Evolutionary conservation across 352 stramenopile species (phyloP).

Genomic region (Phytophthora aleatoria): DNA sequence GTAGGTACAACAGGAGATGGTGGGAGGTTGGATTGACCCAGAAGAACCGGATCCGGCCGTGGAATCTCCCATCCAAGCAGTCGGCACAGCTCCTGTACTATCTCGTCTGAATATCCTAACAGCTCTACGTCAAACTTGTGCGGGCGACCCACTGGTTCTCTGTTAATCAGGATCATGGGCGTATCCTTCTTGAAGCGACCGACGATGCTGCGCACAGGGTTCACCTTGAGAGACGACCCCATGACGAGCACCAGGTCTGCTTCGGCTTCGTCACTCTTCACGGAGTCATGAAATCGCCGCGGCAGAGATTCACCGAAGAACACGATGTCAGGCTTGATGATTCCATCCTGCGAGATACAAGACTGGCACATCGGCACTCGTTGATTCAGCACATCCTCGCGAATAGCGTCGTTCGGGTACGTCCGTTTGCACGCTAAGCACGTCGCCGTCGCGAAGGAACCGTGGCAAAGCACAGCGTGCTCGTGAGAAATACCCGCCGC

Average conservation of each 20-base stretch:
- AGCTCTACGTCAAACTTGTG: constrained; percentile 88
- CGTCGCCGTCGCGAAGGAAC: constrained; percentile 91
- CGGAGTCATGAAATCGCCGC: constrained; percentile 88
- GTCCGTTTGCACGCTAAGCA: constrained; percentile 90
- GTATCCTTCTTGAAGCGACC: constrained; percentile 81
- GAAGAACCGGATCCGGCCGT: constrained; percentile 63
- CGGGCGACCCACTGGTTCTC: constrained; percentile 78
- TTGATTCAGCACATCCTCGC: constrained; percentile 79
- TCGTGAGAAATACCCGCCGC: constrained; percentile 92
- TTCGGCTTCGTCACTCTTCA: constrained; percentile 77
- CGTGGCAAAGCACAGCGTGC: constrained; percentile 93
- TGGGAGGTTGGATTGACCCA: constrained; percentile 66
- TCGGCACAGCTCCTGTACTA: constrained; percentile 80
- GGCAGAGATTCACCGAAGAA: constrained; percentile 98
- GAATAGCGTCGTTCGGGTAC: constrained; percentile 87
- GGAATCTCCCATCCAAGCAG: constrained; percentile 81
- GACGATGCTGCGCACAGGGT: constrained; percentile 92
- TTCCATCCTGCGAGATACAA: constrained; percentile 80
- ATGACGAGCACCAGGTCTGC: constrained; percentile 99
- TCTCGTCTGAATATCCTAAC: constrained; percentile 85
- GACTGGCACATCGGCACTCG: constrained; percentile 79
- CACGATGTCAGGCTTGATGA: constrained; percentile 98
- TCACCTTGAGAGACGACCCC: constrained; percentile 98
- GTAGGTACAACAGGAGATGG: constrained; percentile 23
- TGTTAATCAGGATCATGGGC: constrained; percentile 87